Base-by-base conservation (phyloP, 2,329 filamentous ascomycete genomes). In the Diplodia intermedia region DNA sequence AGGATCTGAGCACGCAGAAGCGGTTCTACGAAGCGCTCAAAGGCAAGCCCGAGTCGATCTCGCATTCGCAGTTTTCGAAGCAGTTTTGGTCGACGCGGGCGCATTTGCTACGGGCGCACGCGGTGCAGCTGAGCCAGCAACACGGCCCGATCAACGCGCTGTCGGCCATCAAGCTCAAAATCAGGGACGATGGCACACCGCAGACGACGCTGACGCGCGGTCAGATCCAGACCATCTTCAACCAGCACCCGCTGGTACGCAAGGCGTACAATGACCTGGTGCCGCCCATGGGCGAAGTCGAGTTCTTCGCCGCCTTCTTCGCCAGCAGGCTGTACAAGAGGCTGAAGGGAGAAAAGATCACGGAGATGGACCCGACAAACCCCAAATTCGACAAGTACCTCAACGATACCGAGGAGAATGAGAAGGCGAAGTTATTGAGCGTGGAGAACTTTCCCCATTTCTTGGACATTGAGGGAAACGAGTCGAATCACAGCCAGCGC, bases 301-400 rank as follows among this genome's bases (percentile, higher is more conserved):
- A 92, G 61, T 99, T 99, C 77, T 99, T 94, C 94, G 91, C 91
- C 6, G 87, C 92, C 15, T 99, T 99, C 80, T 98, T 99, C 78
- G 88, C 94, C 70, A 97, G 93, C 78, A 88, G 91, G 68, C 82
- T 99, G 9, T 93, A 93, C 71, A 97, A 97, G 80, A 94, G 93
- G 76, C 83, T 99, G 67, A 92, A 94, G 68, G 95, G 96, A 47
- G 93, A 98, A 79, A 91, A 92, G 65, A 88, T 97, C 54, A 88
- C 88, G 0, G 92, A 94, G 9, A 86, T 86, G 4, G 94, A 97
- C 77, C 83, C 88, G 18, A 86, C 87, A 9, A 93, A 98, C 79
- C 85, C 88, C 20, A 84, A 95, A 9, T 90, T 98, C 70, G 95
- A 98, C 79, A 90, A 90, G 72, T 97, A 97, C 77, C 86, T 97